Base-by-base conservation (phyloP, 129 eudicot species). In the Saposhnikovia divaricata region DNA sequence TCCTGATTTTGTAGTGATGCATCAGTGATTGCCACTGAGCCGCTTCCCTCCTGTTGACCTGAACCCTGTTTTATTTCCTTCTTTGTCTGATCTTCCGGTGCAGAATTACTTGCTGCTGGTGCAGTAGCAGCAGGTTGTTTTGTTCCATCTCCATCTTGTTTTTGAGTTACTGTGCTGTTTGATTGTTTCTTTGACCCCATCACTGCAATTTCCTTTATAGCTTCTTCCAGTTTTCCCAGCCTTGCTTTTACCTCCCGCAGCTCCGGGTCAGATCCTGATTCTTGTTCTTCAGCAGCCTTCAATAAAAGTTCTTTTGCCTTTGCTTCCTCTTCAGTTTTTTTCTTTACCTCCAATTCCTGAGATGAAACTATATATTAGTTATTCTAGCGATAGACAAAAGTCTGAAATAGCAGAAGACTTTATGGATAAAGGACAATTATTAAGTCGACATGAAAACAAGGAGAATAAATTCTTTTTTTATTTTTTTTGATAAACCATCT, bases 191-290 rank as follows among this genome's bases (percentile, higher is more conserved):
- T 91, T 25, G 91, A 84, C 83, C 88, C 96, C 80, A 82, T 90
- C n/a, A 45, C 84, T 39, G 75, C 86, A 55, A 91, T 85, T 83
- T 90, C 96, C 57, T 87, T 88, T 37, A 94, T 82, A 0, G 89
- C 79, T 57, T 83, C 89, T 81, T 93, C 98, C 77, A 91, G 82
- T 81, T 86, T 89, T 5, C 86, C 87, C 55, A 93, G 86, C 72
- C 98, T 93, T 80, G 61, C 96, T 84, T 90, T 93, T 19, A 93
- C 97, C 84, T 89, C 89, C 72, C 80, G 53, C 81, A 93, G 81
- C 79, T 87, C 92, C 15, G 91, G 89, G 85, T 87, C 85, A 15
- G 90, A 82, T 45, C 50, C 77, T 5, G 68, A 40, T 63, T 75
- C 86, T 53, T 87, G 86, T 79, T 85, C 89, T 74, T 80, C 81